Base-by-base conservation (phyloP, 345 rosid species). In the Aegle marmelos region DNA sequence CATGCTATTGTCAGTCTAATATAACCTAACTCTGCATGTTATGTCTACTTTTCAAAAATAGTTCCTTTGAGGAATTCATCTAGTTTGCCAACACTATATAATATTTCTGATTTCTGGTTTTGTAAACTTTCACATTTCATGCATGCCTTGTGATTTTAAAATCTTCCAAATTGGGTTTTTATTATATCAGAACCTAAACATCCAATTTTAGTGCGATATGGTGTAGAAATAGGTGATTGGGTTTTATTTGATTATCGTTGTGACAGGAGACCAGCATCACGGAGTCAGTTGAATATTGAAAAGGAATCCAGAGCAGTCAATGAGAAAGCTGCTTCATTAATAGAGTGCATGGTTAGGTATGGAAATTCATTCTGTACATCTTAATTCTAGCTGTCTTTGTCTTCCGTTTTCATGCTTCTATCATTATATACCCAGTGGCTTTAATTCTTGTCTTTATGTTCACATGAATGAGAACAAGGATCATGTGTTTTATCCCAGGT, bases 291-390 rank as follows among this genome's bases (percentile, higher is more conserved):
- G 69, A 86, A 80, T 79, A 82, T 57, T 67, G 88, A 75, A 33
- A 89, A 85, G 70, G 87, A 85, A 57, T 78, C 78, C 72, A 87
- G 79, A 78, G 76, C 83, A n/a, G 78, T 83, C 78, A 85, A 87
- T 85, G 92, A 89, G 75, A 95, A 83, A 82, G 88, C 91, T 85
- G 83, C 87, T 62, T 67, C 76, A 74, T 72, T 90, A 61, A 74
- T 91, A 39, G 94, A 89, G 82, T 76, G 72, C 82, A 85, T 95
- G 87, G 83, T 92, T 76, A 85, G 94, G 98, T 95, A 83, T 72
- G 84, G 73, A 24, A 27, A 58, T 48, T 66, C 21, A 13, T 41
- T 27, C 24, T 74, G 21, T 30, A 14, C 45, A 11, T 6, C 58
- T 31, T 48, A 30, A 30, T 45, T 33, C 25, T 28, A 62, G 78